Evolutionary conservation across 345 rosid species (phyloP).

Genomic region (Arabis alpina): DNA sequence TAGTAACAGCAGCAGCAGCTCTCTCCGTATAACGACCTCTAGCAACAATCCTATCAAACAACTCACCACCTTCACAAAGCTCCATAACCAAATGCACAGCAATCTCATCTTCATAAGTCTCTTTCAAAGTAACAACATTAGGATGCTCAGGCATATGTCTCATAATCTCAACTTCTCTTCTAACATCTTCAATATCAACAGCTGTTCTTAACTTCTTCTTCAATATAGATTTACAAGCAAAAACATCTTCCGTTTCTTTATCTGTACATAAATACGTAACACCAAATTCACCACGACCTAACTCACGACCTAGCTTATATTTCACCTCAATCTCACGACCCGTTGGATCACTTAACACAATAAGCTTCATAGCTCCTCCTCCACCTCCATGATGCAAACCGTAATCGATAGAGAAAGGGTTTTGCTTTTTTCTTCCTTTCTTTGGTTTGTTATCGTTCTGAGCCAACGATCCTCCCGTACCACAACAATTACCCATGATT

Average conservation of each 20-base stretch:
- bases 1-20: conserved; percentile 90
- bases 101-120: conserved; percentile 84
- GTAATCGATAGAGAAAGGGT: conserved; percentile 72
- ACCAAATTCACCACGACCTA: conserved; percentile 98
- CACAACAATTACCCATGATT: conserved; percentile 90
- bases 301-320: conserved; percentile 85
- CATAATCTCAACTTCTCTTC: conserved; percentile 98
- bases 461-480: conserved; percentile 45
- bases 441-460: conserved; percentile 46
- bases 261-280: conserved; percentile 85
- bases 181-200: conserved; percentile 92
- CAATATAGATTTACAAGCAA: conserved; percentile 91
- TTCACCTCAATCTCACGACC: conserved; percentile 69
- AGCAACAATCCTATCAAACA: conserved; percentile 94
- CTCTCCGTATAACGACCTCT: conserved; percentile 97
- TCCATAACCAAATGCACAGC: conserved; percentile 98
- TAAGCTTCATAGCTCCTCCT: conserved; percentile 49
- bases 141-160: conserved; percentile 83
- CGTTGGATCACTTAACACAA: conserved; percentile 73
- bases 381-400: conserved; percentile 47
- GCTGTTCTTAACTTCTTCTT: conserved; percentile 94
- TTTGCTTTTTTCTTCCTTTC: conserved; percentile 59
- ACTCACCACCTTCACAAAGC: conserved; percentile 94
- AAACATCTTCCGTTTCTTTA: conserved; percentile 52
- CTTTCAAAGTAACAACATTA: conserved; percentile 74